Conservation (phyloP, 495 filamentous ascomycete species). For the Annulohypoxylon moriforme region DNA sequence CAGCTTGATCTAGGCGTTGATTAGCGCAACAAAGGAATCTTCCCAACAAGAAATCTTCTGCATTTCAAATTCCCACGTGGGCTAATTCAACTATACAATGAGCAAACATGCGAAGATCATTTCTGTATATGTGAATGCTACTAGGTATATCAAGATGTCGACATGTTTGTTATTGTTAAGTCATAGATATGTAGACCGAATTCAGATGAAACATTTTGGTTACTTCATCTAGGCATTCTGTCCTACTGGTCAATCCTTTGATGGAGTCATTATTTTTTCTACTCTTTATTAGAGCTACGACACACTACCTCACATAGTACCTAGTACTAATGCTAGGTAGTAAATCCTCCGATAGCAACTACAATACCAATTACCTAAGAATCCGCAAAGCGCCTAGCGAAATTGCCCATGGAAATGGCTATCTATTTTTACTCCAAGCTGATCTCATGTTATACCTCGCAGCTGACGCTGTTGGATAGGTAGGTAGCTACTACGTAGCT, state of each 20-base stretch:
- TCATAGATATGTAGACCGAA: background rate
- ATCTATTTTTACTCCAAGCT: background rate
- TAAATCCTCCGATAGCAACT: background rate
- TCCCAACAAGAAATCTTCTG: background rate
- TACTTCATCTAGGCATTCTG: background rate
- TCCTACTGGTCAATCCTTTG: too few relatives aligned
- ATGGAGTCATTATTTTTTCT: too few relatives aligned
- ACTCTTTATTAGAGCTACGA: too few relatives aligned
- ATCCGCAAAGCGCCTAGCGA: background rate
- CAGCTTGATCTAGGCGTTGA: background rate
- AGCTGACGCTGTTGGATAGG: too few relatives aligned
- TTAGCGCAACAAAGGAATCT: background rate
- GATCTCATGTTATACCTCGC: background rate
- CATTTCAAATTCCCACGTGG: background rate
- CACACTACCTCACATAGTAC: background rate
- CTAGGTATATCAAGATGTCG: background rate
- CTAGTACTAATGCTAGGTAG: background rate
- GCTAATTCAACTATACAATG: background rate
- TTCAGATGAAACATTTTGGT: background rate
- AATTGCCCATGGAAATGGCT: background rate
- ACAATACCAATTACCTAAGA: too few relatives aligned
- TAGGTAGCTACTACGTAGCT: too few relatives aligned
- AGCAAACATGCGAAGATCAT: constrained; percentile 6
- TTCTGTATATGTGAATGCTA: background rate
- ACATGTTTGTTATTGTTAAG: background rate